Evolutionary conservation across 306 rosid species (phyloP), one percentile per base, ranked within the genome.

Genomic region (Betula pendula): DNA sequence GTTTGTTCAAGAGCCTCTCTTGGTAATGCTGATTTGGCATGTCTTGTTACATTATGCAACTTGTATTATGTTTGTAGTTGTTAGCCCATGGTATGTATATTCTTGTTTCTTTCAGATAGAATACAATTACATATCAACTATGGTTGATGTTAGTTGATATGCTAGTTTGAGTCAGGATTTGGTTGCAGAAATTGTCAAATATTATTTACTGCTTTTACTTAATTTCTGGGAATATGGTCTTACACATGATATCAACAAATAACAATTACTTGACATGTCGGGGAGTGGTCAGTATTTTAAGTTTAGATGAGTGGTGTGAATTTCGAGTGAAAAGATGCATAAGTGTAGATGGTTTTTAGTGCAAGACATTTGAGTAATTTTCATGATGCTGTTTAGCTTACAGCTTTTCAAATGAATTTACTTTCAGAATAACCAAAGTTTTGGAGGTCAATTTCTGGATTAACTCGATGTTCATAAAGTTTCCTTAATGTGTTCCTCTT

Each of bases 1-100:
- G 99, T 95, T 74, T 80, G 88, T 83, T 72, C 68, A 81, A 17
- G 42, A 52, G 63, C 72, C 42, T 77, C 44, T 56, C 66, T 74
- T 77, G 48, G 72, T 45, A 58, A 71, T 80, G 70, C 63, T 70
- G 59, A 45, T 17, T 78, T 58, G 78, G 75, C 69, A 51, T 42
- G 50, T 56, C 63, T 75, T 48, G 20, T 77, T 66, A 48, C 38
- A 27, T 52, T 50, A 9, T 56, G 59, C 58, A 44, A 73, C 45
- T 78, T 68, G 29, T 74, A 74, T 68, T 2, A 6, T 35, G 49
- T 67, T 16, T 0, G 6, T 24, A 38, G 49, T 65, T 19, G 6
- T 63, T 60, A 53, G 45, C 27, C 60, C 59, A 56, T 63, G 56
- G 31, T n/a, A n/a, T 63, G 17, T 48, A 25, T 31, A 48, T 48